Percentiles rank a stretch among this genome's conserved stretches.
phyloP scores from a whole-genome alignment of 139 green algal species.

The Tetradesmus obliquus region DNA sequence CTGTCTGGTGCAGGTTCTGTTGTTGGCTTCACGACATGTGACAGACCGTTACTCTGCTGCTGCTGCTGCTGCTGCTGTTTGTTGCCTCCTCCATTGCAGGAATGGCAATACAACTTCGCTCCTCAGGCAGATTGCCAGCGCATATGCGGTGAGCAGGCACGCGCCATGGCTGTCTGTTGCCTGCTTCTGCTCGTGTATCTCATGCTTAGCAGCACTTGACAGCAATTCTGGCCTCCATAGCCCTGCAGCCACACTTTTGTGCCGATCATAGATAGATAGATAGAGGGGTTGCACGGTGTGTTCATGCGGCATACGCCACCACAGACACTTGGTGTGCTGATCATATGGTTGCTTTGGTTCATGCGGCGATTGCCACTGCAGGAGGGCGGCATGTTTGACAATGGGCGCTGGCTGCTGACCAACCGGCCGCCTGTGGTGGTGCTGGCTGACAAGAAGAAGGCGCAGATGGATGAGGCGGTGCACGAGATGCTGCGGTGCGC shows the following conservation, averaged over 20 bases:
- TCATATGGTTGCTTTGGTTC: too few relatives aligned
- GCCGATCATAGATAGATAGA: too few relatives aligned
- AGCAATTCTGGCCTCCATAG: not conserved
- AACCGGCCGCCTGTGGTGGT: conserved; percentile 35
- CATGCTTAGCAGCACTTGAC: not conserved
- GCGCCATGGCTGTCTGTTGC: not conserved
- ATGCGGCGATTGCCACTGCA: not conserved
- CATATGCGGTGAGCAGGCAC: conserved; percentile 1
- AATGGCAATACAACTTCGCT: conserved; percentile 27
- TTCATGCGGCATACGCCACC: too few relatives aligned
- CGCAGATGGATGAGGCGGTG: conserved; percentile 33
- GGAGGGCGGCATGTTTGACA: conserved; percentile 36
- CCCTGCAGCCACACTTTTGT: too few relatives aligned
- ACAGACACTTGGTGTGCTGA: too few relatives aligned
- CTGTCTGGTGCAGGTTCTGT: too few relatives aligned
- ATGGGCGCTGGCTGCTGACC: conserved; percentile 15
- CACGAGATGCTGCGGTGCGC: conserved; percentile 36
- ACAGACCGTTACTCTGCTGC: not conserved
- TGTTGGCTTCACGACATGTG: not conserved
- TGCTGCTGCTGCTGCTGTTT: not conserved
- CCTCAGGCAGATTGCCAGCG: conserved; percentile 41
- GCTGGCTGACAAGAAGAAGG: conserved; percentile 45
- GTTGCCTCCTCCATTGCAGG: not conserved
- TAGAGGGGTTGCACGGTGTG: too few relatives aligned
- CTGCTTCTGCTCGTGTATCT: not conserved